Base-by-base conservation (phyloP, 179 eudicot species). In the Drosera spatulata region DNA sequence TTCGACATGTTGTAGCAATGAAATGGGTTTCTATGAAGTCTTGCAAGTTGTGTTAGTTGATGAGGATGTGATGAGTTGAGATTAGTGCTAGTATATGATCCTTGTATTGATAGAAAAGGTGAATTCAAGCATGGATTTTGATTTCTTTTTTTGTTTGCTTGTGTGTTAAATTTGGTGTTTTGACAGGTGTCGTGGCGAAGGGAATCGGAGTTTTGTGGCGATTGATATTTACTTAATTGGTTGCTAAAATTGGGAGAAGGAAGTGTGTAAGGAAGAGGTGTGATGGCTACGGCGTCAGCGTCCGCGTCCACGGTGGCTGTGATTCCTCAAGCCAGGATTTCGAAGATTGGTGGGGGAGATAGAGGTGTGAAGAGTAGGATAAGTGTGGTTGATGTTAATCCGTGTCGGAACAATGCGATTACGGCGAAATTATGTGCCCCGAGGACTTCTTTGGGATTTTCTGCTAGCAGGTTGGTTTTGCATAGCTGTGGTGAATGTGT, bases 231-330 rank as follows among this genome's bases (percentile, higher is more conserved):
- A 43, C 1, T 22, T 59, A n/a, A 10, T 9, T 40, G 62, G 37
- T 49, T 42, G 62, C 41, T 49, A 59, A 46, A 5, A 43, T 45
- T n/a, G 45, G 45, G 45, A 43, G 45, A 43, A 43, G 46, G 45
- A 43, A 43, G 40, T 41, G 41, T 8, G 64, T 7, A 33, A 22
- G 64, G 15, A 41, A 61, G 64, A 37, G 56, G 9, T 7, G 7
- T 9, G 44, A 77, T 73, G 78, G 77, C 79, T 58, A 50, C 61
- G 42, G 64, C 75, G 39, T 62, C 82, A 22, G 77, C 74, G 45
- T 56, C 72, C 53, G 70, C 69, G 45, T 56, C 72, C 53, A 70
- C 69, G 37, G 59, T 66, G 45, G 67, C 77, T 5, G 75, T 77
- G 5, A 61, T 75, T 53, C 66, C 74, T 57, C 74, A 78, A 59